Conservation (phyloP, 192 early-diverging fungal species). For the Mortierella antarctica region DNA sequence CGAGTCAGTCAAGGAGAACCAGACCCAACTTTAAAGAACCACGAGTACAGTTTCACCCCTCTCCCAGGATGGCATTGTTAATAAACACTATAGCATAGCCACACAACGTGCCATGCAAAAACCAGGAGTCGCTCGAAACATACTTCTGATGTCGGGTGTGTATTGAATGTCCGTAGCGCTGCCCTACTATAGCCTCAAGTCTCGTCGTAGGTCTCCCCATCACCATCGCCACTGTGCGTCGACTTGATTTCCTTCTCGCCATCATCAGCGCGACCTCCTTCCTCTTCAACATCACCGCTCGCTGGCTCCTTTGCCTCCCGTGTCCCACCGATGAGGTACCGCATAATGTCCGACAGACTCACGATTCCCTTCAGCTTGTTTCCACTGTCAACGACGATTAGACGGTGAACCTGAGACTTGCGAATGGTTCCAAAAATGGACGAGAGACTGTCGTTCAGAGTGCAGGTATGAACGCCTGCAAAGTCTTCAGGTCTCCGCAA, state of each 20-base stretch:
- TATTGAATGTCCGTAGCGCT: too few species aligned
- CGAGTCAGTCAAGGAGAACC: slow-evolving; percentile 55
- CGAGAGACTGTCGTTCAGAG: slow-evolving; percentile 84
- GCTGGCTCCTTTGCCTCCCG: neutral
- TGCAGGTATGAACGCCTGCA: slow-evolving; percentile 94
- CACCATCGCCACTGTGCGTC: too few species aligned
- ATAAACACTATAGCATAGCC: too few species aligned
- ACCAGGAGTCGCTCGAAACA: too few species aligned
- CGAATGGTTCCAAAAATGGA: slow-evolving; percentile 92
- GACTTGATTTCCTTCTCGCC: neutral
- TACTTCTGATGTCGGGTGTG: too few species aligned
- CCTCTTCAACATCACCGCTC: neutral
- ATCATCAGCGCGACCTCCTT: neutral
- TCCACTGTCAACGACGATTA: slow-evolving; percentile 90
- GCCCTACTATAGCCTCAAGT: too few species aligned
- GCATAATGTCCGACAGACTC: slow-evolving; percentile 86
- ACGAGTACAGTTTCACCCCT: too few species aligned
- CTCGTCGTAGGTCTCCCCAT: too few species aligned
- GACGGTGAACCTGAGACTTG: slow-evolving; percentile 85
- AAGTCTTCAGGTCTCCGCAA: slow-evolving; percentile 89
- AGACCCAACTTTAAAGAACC: neutral
- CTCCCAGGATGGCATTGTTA: too few species aligned
- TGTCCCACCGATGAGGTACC: slow-evolving; percentile 61
- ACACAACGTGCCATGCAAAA: too few species aligned
- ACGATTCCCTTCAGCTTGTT: slow-evolving; percentile 86